A percentile compares a stretch with the other conserved stretches of the same genome.
Evolutionary conservation across 306 rosid genomes (phyloP).

Genomic region (Acmispon strigosus): DNA sequence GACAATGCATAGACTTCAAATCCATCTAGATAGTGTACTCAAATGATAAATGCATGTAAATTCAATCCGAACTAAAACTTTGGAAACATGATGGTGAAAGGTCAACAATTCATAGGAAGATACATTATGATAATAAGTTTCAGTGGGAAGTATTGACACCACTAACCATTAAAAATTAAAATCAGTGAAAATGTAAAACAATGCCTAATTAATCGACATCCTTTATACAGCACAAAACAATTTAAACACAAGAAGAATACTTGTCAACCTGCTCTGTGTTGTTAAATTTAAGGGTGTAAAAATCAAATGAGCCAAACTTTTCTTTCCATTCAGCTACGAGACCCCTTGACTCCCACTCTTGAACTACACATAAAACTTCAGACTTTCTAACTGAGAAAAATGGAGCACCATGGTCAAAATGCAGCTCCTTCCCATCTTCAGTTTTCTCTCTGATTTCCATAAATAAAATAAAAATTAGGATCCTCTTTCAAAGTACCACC

Average conservation of each 20-base stretch:
- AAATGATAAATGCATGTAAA: background rate
- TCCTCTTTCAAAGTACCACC: background rate
- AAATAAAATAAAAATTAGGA: slow-evolving; percentile 3
- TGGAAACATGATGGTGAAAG: background rate
- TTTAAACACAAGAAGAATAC: background rate
- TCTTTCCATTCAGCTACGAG: slow-evolving; percentile 80
- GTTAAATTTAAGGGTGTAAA: slow-evolving; percentile 43
- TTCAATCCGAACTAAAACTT: background rate
- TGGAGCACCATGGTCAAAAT: slow-evolving; percentile 90
- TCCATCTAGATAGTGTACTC: background rate
- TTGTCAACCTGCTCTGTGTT: slow-evolving; percentile 53
- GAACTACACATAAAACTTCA: slow-evolving; percentile 46
- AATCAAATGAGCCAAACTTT: slow-evolving; percentile 65
- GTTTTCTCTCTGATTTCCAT: slow-evolving; percentile 46
- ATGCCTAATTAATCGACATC: background rate
- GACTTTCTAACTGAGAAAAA: slow-evolving; percentile 57
- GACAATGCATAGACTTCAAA: no score
- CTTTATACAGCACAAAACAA: background rate
- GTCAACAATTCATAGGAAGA: background rate
- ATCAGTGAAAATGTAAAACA: background rate
- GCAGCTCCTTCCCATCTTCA: slow-evolving; percentile 79
- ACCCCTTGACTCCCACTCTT: slow-evolving; percentile 75
- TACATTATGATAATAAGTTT: background rate
- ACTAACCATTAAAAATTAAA: background rate
- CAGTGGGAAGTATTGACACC: background rate